These are phyloP conservation scores for Bolboschoenoplectus hybrid DNA, from an alignment of 202 grass and related monocot genomes.

Conservation along the genomic window DNA sequence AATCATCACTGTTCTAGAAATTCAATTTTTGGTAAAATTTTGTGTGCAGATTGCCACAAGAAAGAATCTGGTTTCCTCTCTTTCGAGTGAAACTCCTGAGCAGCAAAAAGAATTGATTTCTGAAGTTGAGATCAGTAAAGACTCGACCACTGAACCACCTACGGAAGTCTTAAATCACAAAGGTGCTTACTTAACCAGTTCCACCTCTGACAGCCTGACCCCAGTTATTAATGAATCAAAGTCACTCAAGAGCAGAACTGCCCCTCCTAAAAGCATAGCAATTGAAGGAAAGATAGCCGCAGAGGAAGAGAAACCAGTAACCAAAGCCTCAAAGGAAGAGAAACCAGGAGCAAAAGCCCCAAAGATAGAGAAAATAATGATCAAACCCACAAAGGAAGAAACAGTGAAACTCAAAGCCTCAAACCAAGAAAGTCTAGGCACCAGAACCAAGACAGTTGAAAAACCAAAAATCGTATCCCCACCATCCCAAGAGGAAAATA, in stretches of 20 bases:
- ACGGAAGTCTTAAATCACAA: conserved; percentile 8
- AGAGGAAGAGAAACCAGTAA: conserved; percentile 1
- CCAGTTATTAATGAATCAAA: conserved; percentile 15
- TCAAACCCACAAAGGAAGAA: not conserved
- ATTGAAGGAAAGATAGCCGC: not conserved
- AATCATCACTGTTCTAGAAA: not conserved
- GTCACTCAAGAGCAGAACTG: not conserved
- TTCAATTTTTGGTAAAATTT: not conserved
- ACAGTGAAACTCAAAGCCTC: not conserved
- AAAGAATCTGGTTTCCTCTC: conserved; percentile 39
- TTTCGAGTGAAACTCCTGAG: conserved; percentile 9
- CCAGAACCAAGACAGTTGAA: conserved; percentile 9
- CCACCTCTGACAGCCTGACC: conserved; percentile 7
- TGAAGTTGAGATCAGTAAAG: conserved; percentile 27
- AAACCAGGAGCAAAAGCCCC: not conserved
- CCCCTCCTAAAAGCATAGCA: not conserved
- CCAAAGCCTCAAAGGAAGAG: not conserved
- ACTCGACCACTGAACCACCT: conserved; percentile 1
- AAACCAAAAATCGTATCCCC: conserved; percentile 5
- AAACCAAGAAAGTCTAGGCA: conserved; percentile 13
- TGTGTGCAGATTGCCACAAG: conserved; percentile 39
- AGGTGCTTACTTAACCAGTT: not conserved
- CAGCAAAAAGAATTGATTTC: conserved; percentile 31
- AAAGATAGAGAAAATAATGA: not conserved
- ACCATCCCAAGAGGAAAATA: conserved; percentile 25